These are phyloP conservation scores for Teunomyces barrocoloradensis DNA, from an alignment of 805 yeast genomes.

Conservation along the genomic window DNA sequence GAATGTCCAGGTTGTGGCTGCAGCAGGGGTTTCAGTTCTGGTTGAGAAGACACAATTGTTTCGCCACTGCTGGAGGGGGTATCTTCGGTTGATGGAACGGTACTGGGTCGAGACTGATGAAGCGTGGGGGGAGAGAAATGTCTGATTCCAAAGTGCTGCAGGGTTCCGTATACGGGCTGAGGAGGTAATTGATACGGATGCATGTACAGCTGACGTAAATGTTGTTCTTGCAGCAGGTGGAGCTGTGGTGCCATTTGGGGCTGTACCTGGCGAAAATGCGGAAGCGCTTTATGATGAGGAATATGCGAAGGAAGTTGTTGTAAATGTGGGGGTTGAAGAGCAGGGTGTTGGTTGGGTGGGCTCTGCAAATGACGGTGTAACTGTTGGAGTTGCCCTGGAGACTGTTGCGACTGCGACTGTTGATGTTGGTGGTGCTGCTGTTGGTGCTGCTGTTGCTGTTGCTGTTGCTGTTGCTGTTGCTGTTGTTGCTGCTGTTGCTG, in stretches of 20 bases:
- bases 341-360: neutral
- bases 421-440: conserved; percentile 9
- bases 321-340: conserved; percentile 3
- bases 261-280: conserved; percentile 4
- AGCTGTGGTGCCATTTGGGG: conserved; percentile 3
- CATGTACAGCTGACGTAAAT: conserved; percentile 1
- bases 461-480: conserved; percentile 6
- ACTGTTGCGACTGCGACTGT: conserved; percentile 6
- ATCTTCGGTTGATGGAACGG: neutral
- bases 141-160: neutral
- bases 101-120: neutral
- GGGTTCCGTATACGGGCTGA: neutral
- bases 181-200: conserved; percentile 1
- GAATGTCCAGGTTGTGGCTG: conserved; percentile 4
- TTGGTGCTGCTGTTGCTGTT: conserved; percentile 5
- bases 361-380: neutral
- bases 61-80: neutral
- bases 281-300: neutral
- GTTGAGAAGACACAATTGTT: neutral
- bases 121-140: neutral
- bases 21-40: conserved; percentile 2
- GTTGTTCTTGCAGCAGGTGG: conserved; percentile 5
- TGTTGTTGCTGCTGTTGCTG: conserved; percentile 6
- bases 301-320: conserved; percentile 3
- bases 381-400: conserved; percentile 5